Conservation (phyloP, 164 flowering plant genomes). For the Vitis labrusca region DNA sequence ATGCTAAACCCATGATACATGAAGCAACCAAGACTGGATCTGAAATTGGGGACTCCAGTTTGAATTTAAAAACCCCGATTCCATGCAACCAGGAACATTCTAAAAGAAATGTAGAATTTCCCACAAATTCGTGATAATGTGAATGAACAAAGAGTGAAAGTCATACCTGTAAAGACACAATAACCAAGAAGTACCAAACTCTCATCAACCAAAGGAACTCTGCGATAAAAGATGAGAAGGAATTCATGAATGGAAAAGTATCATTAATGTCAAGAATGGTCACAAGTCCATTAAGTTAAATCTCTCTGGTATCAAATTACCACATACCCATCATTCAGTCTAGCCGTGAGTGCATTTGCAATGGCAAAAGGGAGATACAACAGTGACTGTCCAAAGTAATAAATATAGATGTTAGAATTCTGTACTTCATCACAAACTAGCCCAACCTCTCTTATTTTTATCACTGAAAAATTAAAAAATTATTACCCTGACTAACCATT, state of each 20-base stretch:
- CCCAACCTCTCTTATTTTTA: too few relatives aligned
- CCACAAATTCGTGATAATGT: background rate
- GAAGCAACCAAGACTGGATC: too few relatives aligned
- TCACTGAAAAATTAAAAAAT: too few relatives aligned
- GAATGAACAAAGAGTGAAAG: background rate
- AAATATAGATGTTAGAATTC: slow-evolving; percentile 3
- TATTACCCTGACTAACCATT: too few relatives aligned
- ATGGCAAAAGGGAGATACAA: slow-evolving; percentile 91
- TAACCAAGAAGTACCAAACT: slow-evolving; percentile 66
- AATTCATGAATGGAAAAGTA: background rate
- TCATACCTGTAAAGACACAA: slow-evolving; percentile 71
- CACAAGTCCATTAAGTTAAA: background rate
- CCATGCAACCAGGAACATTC: background rate
- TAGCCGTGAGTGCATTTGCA: slow-evolving; percentile 88
- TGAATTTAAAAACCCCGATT: too few relatives aligned
- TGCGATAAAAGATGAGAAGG: slow-evolving; percentile 29
- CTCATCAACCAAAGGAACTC: slow-evolving; percentile 87
- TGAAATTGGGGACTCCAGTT: too few relatives aligned
- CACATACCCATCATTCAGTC: slow-evolving; percentile 82
- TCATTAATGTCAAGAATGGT: background rate
- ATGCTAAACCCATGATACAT: too few relatives aligned
- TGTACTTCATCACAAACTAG: background rate
- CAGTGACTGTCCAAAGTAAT: slow-evolving; percentile 60
- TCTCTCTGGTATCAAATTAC: background rate
- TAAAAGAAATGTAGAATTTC: background rate